Conservation (phyloP, 192 early-diverging fungal species). For the Globomyces pollinis-pini region DNA sequence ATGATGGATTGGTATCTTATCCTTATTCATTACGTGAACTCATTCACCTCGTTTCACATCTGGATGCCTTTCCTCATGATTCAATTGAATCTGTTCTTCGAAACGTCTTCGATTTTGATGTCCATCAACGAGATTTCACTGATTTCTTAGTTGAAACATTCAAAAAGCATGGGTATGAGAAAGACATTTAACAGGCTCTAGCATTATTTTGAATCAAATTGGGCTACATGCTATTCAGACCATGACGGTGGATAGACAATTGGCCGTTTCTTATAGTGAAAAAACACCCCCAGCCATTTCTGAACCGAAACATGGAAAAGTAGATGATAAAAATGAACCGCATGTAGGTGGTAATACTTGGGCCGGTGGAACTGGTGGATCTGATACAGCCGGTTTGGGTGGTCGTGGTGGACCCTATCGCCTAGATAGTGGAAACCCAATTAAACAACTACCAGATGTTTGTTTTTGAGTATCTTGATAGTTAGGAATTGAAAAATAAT, state of each 20-base stretch:
- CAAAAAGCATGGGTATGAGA: neutral
- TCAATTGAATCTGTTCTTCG: slow-evolving; percentile 58
- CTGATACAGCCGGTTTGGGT: slow-evolving; percentile 38
- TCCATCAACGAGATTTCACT: slow-evolving; percentile 29
- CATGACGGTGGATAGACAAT: neutral
- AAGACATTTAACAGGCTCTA: too few relatives aligned
- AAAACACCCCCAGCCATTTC: slow-evolving; percentile 2
- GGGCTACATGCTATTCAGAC: neutral
- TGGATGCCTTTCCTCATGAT: slow-evolving; percentile 65
- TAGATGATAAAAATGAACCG: slow-evolving; percentile 28
- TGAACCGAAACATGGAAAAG: slow-evolving; percentile 35
- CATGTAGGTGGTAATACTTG: slow-evolving; percentile 38
- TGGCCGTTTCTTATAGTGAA: slow-evolving; percentile 2
- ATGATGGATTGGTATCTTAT: slow-evolving; percentile 69
- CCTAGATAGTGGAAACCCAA: slow-evolving; percentile 28
- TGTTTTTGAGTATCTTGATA: neutral
- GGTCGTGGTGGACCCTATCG: slow-evolving; percentile 39
- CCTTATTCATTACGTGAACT: slow-evolving; percentile 78
- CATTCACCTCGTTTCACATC: slow-evolving; percentile 68
- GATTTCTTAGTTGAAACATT: slow-evolving; percentile 19
- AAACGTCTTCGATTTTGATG: slow-evolving; percentile 81
- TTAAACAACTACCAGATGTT: slow-evolving; percentile 43
- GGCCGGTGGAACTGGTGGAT: slow-evolving; percentile 41
- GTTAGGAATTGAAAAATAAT: slow-evolving; percentile 40
- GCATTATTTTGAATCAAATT: neutral